Percentiles rank a stretch among this genome's conserved stretches.
Evolutionary conservation across 2,329 filamentous ascomycete species (phyloP).

Genomic region (Endothia cerciana): DNA sequence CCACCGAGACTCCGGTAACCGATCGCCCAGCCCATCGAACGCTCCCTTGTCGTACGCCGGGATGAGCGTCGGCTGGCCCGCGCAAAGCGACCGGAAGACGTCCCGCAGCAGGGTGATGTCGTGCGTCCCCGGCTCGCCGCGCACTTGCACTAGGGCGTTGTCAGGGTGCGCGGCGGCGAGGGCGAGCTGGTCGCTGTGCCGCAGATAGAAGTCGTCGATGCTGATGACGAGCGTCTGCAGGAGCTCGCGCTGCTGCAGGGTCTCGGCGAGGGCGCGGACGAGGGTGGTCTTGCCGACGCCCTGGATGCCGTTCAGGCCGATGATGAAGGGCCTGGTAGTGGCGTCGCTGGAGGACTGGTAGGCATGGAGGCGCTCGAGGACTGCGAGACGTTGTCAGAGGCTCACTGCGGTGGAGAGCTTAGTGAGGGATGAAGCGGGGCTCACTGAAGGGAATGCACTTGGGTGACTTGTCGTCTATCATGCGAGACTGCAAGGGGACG

Average conservation of each 20-base stretch:
- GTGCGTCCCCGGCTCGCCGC: constrained; percentile 84
- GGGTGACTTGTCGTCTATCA: constrained; percentile 77
- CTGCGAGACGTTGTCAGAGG: background rate
- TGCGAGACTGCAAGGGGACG: constrained; percentile 40
- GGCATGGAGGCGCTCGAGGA: constrained; percentile 61
- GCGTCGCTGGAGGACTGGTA: constrained; percentile 24
- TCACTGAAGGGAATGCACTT: constrained; percentile 74
- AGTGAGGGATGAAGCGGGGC: background rate
- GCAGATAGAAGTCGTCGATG: constrained; percentile 89
- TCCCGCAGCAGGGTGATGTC: constrained; percentile 67
- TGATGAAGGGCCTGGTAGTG: constrained; percentile 68
- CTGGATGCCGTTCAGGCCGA: constrained; percentile 90
- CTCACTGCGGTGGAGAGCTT: background rate
- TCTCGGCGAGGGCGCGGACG: constrained; percentile 67
- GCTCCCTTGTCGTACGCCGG: constrained; percentile 85
- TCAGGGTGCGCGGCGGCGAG: constrained; percentile 67
- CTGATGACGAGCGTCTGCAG: constrained; percentile 73
- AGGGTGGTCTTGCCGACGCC: constrained; percentile 92
- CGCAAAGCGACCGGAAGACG: constrained; percentile 64
- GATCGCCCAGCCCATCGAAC: constrained; percentile 76
- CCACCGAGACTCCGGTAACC: constrained; percentile 67
- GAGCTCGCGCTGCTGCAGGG: constrained; percentile 59
- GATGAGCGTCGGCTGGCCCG: constrained; percentile 57
- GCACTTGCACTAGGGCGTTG: constrained; percentile 78
- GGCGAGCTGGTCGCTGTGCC: constrained; percentile 67